Evolutionary conservation across 106 monocot genomes (phyloP), one percentile per base, ranked within the genome.

Genomic region (Acorus gramineus): DNA sequence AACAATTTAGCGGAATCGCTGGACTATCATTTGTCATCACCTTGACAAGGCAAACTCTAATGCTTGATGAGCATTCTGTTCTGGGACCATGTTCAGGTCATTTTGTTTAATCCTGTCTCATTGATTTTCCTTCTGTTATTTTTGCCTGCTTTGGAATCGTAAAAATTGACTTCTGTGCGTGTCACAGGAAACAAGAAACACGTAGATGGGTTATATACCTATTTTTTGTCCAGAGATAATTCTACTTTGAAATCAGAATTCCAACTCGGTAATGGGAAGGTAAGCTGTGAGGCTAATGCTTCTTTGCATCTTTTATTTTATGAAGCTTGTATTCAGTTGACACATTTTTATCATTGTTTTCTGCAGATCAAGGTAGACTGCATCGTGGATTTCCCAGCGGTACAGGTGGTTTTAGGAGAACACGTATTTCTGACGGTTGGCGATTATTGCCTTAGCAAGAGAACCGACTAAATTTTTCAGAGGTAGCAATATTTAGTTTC

Each of bases 181-280:
- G 5, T 69, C 2, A 48, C 69, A 95, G 94, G 85, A 68, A 81
- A 91, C 64, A 70, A 71, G 43, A 78, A 74, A 47, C 72, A 76
- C 68, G 85, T 77, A 44, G 76, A 80, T 56, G 78, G 64, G 60
- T 70, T 96, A 12, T 69, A 72, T 42, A 80, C 80, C 4, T 85
- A 87, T 77, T 47, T 96, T 49, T 65, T 65, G 59, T 91, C 95
- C 10, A 77, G 95, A 44, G 90, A 90, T 65, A 66, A 77, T 69
- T 75, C 28, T 6, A 87, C 65, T 43, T 75, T 96, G 72, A 96
- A 85, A 50, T 68, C 56, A 28, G 85, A 91, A 71, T 82, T 90
- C 77, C 90, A 75, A 67, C 69, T 13, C 57, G 87, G 90, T 49
- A 96, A 87, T 52, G 82, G 85, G 52, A 91, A 87, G 95, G 91